Base-by-base conservation (phyloP, 176 grass and related monocot genomes). In the Pharus latifolius region DNA sequence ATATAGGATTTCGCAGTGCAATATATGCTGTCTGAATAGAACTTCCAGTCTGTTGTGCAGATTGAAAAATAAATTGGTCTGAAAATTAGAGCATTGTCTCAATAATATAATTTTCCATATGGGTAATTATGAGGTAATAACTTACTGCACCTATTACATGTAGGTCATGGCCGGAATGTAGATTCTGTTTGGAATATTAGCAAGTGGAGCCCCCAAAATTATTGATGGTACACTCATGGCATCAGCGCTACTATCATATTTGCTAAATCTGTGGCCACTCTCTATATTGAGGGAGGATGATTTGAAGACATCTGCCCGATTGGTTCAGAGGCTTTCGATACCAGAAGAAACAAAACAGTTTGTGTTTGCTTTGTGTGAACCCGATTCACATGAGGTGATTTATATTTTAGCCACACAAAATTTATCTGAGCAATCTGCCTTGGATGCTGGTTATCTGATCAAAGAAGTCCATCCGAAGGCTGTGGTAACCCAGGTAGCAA, bases 301-400 rank as follows among this genome's bases (percentile, higher is more conserved):
- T 78, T 77, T 98, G 52, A 49, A 49, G 29, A 72, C 86, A 32
- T 98, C 94, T 9, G 71, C 79, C 35, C 80, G 77, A 72, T 65
- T 88, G 68, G 51, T 98, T 61, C 56, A 61, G 4, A 37, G 29
- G 50, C 87, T 98, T 65, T 74, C 94, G 10, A 58, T 98, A 7
- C 89, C 94, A 16, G 94, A 93, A 48, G 78, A 85, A 75, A 88
- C 94, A 29, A 93, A 93, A 68, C 89, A 98, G 71, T 98, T 98
- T 75, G 89, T 98, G 30, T 49, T 98, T 48, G 94, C 94, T 52
- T 44, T 93, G 17, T 70, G 76, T 42, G 94, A 93, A 53, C 81
- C 89, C 10, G 84, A 67, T 17, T 79, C 85, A n/a, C 41, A 63
- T 43, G 37, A 74, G 37, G 63, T 98, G 68, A 83, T 98, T 55